Conservation (phyloP, 2,329 filamentous ascomycete genomes). For the Phialophora chinensis region DNA sequence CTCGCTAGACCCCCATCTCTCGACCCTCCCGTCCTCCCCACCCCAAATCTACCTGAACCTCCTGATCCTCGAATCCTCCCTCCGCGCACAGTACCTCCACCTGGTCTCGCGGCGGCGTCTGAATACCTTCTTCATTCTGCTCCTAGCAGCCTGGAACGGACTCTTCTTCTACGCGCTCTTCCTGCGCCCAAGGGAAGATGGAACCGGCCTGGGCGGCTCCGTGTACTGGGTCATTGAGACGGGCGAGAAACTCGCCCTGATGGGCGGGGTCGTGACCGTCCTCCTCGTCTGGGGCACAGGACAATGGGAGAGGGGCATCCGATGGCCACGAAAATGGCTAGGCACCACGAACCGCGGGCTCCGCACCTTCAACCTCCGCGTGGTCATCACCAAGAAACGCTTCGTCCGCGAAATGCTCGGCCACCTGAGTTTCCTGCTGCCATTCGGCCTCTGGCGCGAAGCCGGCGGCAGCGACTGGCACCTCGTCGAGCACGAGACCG, state of each 20-base stretch:
- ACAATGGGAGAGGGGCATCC: conserved; percentile 92
- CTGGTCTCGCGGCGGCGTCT: conserved; percentile 85
- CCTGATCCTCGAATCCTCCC: conserved; percentile 90
- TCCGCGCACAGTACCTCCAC: conserved; percentile 90
- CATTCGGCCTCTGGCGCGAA: conserved; percentile 66
- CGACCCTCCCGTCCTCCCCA: conserved; percentile 83
- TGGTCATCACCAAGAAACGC: conserved; percentile 82
- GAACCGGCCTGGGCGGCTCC: conserved; percentile 78
- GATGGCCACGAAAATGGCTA: conserved; percentile 93
- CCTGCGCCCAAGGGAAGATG: conserved; percentile 94
- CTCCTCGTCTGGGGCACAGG: conserved; percentile 91
- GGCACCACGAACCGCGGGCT: conserved; percentile 86
- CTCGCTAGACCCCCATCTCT: conserved; percentile 66
- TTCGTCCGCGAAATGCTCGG: conserved; percentile 81
- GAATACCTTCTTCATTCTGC: conserved; percentile 87
- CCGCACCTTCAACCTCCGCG: conserved; percentile 92
- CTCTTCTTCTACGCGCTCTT: conserved; percentile 91
- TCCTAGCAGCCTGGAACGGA: conserved; percentile 79
- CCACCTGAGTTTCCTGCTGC: conserved; percentile 76
- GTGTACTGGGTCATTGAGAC: conserved; percentile 97
- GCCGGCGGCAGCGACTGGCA: conserved; percentile 68
- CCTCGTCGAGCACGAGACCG: conserved; percentile 68
- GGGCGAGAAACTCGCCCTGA: conserved; percentile 86
- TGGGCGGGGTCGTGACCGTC: conserved; percentile 85
- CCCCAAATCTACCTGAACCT: conserved; percentile 98